phyloP scores from a whole-genome alignment of 768 basidiomycete species.

The Lenzites betulinus region DNA sequence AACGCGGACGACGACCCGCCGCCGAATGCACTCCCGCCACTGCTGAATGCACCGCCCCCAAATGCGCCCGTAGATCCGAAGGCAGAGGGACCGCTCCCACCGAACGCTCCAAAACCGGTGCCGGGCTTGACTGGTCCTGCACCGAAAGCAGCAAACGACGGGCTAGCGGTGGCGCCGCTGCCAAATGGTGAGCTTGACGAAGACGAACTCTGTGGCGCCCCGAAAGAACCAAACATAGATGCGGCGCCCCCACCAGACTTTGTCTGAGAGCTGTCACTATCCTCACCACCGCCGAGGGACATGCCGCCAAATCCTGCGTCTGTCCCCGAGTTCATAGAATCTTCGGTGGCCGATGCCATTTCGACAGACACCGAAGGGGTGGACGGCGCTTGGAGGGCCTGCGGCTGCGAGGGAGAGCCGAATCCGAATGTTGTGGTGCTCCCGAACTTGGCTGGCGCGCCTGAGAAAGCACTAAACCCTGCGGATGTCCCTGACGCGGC shows the following conservation, averaged over 20 bases:
- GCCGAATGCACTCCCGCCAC: conserved; percentile 1
- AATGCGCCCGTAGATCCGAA: conserved; percentile 12
- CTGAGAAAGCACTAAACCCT: conserved; percentile 30
- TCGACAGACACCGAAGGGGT: conserved; percentile 13
- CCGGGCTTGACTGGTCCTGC: conserved; percentile 25
- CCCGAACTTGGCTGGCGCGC: conserved; percentile 27
- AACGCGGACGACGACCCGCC: conserved; percentile 6
- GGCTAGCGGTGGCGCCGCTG: conserved; percentile 10
- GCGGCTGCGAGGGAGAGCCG: conserved; percentile 5
- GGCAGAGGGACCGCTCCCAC: conserved; percentile 20
- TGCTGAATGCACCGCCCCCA: background rate
- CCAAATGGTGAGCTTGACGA: conserved; percentile 20
- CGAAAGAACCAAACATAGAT: conserved; percentile 31
- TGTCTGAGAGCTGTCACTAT: conserved; percentile 2
- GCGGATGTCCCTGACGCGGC: conserved; percentile 10
- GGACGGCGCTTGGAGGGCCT: background rate
- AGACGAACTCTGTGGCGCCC: conserved; percentile 9
- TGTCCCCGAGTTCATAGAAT: conserved; percentile 25
- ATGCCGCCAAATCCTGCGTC: conserved; percentile 29
- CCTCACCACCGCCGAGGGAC: conserved; percentile 26
- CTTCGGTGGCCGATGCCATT: conserved; percentile 19
- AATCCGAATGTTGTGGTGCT: conserved; percentile 20
- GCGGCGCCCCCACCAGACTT: conserved; percentile 19
- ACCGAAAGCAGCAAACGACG: conserved; percentile 12
- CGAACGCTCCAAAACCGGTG: conserved; percentile 35